Evolutionary conservation across 257 asterid species (phyloP).

Genomic region (Euphrasia confusa): DNA sequence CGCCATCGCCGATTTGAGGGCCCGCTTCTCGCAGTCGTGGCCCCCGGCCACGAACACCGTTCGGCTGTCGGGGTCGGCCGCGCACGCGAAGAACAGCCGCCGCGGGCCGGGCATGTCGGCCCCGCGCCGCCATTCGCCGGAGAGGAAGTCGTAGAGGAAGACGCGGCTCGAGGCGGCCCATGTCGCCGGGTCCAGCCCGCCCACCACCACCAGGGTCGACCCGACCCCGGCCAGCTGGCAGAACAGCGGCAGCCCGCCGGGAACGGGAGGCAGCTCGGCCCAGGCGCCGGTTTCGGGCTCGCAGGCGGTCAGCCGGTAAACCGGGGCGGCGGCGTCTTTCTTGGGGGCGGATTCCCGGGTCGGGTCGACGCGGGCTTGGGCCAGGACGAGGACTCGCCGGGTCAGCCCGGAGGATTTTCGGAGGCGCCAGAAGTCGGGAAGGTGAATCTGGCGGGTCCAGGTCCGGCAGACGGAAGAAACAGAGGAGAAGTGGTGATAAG

Average conservation of each 20-base stretch:
- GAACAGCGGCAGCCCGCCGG: constrained; percentile 70
- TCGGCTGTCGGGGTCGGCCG: constrained; percentile 31
- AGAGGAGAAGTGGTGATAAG: constrained; percentile 41
- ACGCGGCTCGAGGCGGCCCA: constrained; percentile 46
- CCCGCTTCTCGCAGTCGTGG: constrained; percentile 62
- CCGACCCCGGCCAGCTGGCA: constrained; percentile 62
- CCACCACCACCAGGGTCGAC: constrained; percentile 52
- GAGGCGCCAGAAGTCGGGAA: constrained; percentile 60
- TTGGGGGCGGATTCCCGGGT: constrained; percentile 9
- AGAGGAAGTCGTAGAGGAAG: constrained; percentile 39
- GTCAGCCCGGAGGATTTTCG: constrained; percentile 38
- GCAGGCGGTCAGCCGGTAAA: constrained; percentile 47
- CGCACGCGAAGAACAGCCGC: constrained; percentile 64
- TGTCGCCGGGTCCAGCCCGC: constrained; percentile 62
- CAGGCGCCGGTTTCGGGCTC: constrained; percentile 65
- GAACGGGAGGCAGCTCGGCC: constrained; percentile 51
- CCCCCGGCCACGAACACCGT: constrained; percentile 75
- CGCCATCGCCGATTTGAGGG: constrained; percentile 54
- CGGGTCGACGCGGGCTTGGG: constrained; percentile 29
- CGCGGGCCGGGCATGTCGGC: constrained; percentile 58
- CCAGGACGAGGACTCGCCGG: constrained; percentile 26
- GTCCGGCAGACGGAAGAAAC: constrained; percentile 46
- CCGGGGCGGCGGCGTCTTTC: constrained; percentile 26
- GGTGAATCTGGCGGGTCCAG: constrained; percentile 47
- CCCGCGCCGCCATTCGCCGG: constrained; percentile 67